Conservation (phyloP, 306 rosid genomes). For the Glycine tomentella region DNA sequence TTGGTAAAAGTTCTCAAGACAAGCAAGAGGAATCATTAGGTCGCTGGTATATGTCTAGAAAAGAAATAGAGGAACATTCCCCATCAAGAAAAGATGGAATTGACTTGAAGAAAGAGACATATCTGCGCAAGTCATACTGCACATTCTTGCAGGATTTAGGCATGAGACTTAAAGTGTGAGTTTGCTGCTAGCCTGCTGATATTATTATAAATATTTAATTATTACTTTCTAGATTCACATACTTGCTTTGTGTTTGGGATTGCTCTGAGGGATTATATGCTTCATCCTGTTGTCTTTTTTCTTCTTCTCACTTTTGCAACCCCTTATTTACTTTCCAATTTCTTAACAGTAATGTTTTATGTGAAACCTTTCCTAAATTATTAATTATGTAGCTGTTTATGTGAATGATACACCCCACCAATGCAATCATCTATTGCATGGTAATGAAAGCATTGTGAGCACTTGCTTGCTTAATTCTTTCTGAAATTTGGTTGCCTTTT, state of each 20-base stretch:
- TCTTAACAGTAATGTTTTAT: slow-evolving; percentile 14
- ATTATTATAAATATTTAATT: background rate
- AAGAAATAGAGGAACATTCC: slow-evolving; percentile 87
- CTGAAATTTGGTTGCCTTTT: slow-evolving; percentile 24
- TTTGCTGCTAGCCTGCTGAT: slow-evolving; percentile 21
- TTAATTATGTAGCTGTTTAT: background rate
- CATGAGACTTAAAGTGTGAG: slow-evolving; percentile 98
- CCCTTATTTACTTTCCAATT: slow-evolving; percentile 1
- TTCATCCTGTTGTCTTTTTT: slow-evolving; percentile 18
- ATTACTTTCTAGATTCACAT: slow-evolving; percentile 11
- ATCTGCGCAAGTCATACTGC: slow-evolving; percentile 93
- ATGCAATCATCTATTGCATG: slow-evolving; percentile 33
- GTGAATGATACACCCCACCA: slow-evolving; percentile 7
- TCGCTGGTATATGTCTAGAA: slow-evolving; percentile 83
- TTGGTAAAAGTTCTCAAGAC: slow-evolving; percentile 46
- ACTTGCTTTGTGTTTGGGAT: slow-evolving; percentile 34
- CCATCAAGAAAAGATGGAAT: slow-evolving; percentile 88
- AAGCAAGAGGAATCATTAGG: slow-evolving; percentile 50
- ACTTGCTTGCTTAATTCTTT: background rate
- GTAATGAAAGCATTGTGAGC: slow-evolving; percentile 10
- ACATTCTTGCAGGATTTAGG: slow-evolving; percentile 94
- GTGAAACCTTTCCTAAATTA: slow-evolving; percentile 37
- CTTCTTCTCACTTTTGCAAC: too few relatives aligned
- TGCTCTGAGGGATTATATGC: slow-evolving; percentile 15
- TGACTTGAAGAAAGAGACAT: slow-evolving; percentile 93